Base-by-base conservation (phyloP, 2,329 filamentous ascomycete genomes). In the Colletotrichum sojae region DNA sequence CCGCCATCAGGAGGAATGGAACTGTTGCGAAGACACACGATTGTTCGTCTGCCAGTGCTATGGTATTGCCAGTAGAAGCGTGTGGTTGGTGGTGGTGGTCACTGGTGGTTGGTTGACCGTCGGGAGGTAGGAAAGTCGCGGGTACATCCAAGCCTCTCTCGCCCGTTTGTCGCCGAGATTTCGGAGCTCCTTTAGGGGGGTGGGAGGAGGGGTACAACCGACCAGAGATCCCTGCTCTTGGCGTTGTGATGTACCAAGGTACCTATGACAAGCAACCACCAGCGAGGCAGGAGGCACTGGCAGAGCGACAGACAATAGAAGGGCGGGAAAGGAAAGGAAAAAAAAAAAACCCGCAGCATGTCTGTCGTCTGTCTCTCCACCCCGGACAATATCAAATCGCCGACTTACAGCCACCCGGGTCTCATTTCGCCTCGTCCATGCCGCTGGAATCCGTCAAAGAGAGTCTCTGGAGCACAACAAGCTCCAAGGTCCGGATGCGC, bases 101-200 rank as follows among this genome's bases (percentile, higher is more conserved):
- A 25, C 22, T 25, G 22, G 46, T 49, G n/a, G 18, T 49, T 18
- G 46, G 46, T 49, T 18, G 46, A 18, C 46, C 46, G 13, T 43
- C 48, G 62, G 46, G 46, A 53, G 54, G 62, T 52, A 25, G 39
- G 40, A 39, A 63, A 36, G 61, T 60, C 49, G 54, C 51, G 18
- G 54, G 43, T 66, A 69, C 66, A 69, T 63, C 13, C 46, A 59
- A 36, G 49, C 46, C 60, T 48, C 60, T 48, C 40, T 66, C 51
- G 62, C 55, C 66, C 62, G 55, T 56, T 69, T 69, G 62, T 69
- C 55, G 62, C 55, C 66, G 66, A 69, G 55, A 66, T 56, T 69
- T 69, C 66, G 62, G 62, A 66, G 66, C 55, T 69, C 61, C 40
- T 65, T 61, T 43, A 15, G 62, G 54, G 49, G 62, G 43, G 48